Evolutionary conservation across 2,329 filamentous ascomycete species (phyloP).

Genomic region (Gaeumannomyces tritici): DNA sequence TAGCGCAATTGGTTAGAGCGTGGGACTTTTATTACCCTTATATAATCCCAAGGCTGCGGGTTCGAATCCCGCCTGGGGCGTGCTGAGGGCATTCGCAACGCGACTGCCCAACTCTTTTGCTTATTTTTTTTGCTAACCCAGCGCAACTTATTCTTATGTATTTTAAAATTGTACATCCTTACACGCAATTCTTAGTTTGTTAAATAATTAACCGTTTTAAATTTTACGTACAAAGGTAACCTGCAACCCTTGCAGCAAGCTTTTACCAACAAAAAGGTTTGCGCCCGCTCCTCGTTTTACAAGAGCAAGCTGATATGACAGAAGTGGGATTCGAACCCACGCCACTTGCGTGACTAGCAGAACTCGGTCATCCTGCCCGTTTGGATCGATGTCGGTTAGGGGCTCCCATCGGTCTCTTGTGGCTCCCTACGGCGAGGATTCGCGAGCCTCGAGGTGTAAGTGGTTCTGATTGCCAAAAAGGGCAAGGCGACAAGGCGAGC

Average conservation of each 20-base stretch:
- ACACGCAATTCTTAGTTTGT: too few relatives aligned
- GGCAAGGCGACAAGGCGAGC: too few relatives aligned
- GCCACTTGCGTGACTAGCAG: neutral
- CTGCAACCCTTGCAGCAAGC: too few relatives aligned
- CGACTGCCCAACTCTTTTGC: neutral
- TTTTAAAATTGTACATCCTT: too few relatives aligned
- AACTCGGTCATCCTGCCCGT: neutral
- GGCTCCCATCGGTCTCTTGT: neutral
- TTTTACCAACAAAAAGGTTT: too few relatives aligned
- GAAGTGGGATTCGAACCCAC: neutral
- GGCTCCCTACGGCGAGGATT: neutral
- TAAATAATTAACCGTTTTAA: neutral
- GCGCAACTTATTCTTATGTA: neutral
- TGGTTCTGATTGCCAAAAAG: neutral
- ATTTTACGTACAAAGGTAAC: too few relatives aligned
- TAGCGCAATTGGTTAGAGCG: conserved; percentile 6
- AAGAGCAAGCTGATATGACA: neutral
- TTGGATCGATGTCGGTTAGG: neutral
- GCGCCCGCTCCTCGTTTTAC: neutral
- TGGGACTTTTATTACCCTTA: conserved; percentile 2
- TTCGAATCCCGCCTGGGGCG: conserved; percentile 6
- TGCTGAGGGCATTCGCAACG: neutral
- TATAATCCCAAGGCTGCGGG: conserved; percentile 5
- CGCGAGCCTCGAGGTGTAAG: neutral
- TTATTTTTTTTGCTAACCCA: neutral